These are phyloP conservation scores for Podospora bellae-mahoneyi DNA, from an alignment of 495 filamentous ascomycete species.

Conservation along the genomic window DNA sequence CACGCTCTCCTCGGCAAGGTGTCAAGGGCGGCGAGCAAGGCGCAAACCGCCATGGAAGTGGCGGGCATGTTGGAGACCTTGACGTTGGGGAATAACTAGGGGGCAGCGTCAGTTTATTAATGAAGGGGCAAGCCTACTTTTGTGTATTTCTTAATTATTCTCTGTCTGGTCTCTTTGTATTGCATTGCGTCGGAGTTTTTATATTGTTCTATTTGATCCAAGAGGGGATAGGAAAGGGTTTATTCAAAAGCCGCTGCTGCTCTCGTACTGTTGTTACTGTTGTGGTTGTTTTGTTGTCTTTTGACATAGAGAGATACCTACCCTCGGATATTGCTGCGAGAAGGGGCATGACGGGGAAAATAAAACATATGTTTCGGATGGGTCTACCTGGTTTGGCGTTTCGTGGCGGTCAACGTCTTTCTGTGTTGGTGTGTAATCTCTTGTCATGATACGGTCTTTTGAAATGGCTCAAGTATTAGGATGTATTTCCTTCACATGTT, in stretches of 20 bases:
- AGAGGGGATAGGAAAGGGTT: background rate
- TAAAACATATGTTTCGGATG: background rate
- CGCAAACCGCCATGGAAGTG: constrained; percentile 72
- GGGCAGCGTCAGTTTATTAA: too few relatives aligned
- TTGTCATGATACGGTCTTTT: background rate
- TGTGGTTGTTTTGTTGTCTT: background rate
- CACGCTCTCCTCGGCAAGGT: constrained; percentile 63
- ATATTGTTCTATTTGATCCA: background rate
- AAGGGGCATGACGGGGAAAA: background rate
- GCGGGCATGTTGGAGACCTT: constrained; percentile 84
- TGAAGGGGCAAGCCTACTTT: background rate
- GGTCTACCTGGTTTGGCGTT: background rate
- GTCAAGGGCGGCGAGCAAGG: constrained; percentile 70
- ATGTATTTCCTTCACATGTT: background rate
- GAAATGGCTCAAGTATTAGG: background rate
- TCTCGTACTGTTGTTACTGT: background rate
- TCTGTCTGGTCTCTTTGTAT: constrained; percentile 2
- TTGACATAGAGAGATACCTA: background rate
- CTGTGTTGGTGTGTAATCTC: background rate
- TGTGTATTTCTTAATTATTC: constrained; percentile 3
- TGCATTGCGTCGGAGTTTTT: constrained; percentile 19
- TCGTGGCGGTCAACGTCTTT: background rate
- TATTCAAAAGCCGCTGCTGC: background rate
- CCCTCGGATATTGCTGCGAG: background rate
- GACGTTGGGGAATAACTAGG: constrained; percentile 32